Conservation (phyloP, 2,329 filamentous ascomycete species). For the Penicillium sp. region DNA sequence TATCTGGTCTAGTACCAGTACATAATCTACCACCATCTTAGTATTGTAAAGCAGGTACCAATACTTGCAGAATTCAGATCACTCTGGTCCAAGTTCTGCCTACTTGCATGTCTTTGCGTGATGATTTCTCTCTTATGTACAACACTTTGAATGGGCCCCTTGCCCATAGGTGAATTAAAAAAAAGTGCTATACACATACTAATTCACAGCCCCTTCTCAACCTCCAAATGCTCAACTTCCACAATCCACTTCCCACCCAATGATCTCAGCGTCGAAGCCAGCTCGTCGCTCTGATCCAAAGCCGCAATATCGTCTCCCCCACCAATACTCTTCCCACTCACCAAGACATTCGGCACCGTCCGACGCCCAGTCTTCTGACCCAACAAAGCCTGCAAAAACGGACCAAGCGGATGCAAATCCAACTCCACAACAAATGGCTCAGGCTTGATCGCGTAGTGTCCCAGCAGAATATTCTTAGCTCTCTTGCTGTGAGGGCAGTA, state of each 20-base stretch:
- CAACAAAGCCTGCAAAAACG: constrained; percentile 70
- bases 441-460: constrained; percentile 81
- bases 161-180: not conserved
- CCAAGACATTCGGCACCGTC: constrained; percentile 89
- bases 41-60: not conserved
- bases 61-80: constrained; percentile 2
- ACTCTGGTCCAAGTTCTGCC: not conserved
- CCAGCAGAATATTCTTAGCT: constrained; percentile 81
- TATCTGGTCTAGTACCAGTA: constrained; percentile 16
- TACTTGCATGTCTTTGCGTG: not conserved
- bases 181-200: constrained; percentile 3
- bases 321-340: constrained; percentile 86
- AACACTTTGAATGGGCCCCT: not conserved
- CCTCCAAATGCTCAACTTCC: constrained; percentile 32
- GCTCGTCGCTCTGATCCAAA: constrained; percentile 65
- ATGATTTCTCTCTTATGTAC: constrained; percentile 1
- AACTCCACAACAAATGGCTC: constrained; percentile 87
- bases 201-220: constrained; percentile 6
- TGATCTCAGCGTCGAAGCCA: constrained; percentile 70
- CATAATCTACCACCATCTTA: not conserved
- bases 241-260: constrained; percentile 70
- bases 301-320: constrained; percentile 83
- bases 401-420: constrained; percentile 75
- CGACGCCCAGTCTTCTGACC: constrained; percentile 72
- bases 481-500: constrained; percentile 85